A percentile compares a stretch with the other conserved stretches of the same genome.
phyloP scores from a whole-genome alignment of 1,284 basidiomycete species.

The Leccinum pallidistipes region DNA sequence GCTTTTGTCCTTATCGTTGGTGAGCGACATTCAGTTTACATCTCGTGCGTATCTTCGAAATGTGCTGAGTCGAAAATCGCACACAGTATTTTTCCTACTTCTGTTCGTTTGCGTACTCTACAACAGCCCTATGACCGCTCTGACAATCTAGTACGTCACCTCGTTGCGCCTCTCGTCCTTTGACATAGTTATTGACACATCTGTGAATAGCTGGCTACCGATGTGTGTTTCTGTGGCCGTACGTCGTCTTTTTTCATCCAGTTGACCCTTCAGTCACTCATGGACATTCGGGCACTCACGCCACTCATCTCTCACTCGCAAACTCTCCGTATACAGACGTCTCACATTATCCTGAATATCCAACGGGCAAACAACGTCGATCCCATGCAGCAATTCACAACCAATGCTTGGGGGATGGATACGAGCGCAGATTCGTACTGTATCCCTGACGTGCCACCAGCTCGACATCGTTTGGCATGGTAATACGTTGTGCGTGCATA shows the following conservation, averaged over 20 bases:
- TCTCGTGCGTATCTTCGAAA: not conserved
- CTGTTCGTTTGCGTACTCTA: conserved; percentile 6
- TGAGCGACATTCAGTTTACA: conserved; percentile 4
- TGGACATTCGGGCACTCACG: not conserved
- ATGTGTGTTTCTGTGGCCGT: conserved; percentile 19
- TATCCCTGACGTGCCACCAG: conserved; percentile 3
- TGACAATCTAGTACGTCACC: conserved; percentile 17
- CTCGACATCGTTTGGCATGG: not conserved
- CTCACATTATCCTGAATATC: conserved; percentile 26
- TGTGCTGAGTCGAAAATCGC: not conserved
- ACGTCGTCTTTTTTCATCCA: not conserved
- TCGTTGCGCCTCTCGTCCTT: not conserved
- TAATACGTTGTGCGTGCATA: not conserved
- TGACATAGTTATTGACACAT: not conserved
- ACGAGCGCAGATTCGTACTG: conserved; percentile 18
- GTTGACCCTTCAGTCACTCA: not conserved
- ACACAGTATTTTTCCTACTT: conserved; percentile 14
- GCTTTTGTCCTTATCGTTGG: conserved; percentile 19
- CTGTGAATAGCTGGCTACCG: conserved; percentile 22
- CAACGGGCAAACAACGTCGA: not conserved
- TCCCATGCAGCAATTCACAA: conserved; percentile 11
- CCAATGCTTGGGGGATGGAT: conserved; percentile 18
- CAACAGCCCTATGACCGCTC: conserved; percentile 6
- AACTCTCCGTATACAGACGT: conserved; percentile 11
- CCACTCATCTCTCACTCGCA: not conserved